Conservation (phyloP, 257 asterid species). For the Forsythia viridissima region DNA sequence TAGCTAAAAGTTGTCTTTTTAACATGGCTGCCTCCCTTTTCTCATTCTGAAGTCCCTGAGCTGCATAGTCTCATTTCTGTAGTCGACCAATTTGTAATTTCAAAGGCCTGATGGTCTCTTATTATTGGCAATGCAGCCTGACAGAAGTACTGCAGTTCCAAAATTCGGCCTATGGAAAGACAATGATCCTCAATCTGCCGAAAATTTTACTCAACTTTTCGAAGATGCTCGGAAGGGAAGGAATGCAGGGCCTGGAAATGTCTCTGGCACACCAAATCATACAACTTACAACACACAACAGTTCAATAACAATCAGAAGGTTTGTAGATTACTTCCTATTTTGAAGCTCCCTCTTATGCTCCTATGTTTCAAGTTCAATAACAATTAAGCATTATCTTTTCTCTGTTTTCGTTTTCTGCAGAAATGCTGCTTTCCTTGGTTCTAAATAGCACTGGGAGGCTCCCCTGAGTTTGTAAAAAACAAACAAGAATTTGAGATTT, state of each 20-base stretch:
- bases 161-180: constrained; percentile 89
- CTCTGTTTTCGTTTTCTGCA: background rate
- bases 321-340: background rate
- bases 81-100: background rate
- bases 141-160: constrained; percentile 77
- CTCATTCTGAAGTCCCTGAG: too few relatives aligned
- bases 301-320: background rate
- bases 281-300: background rate
- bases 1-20: background rate
- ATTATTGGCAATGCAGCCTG: constrained; percentile 48
- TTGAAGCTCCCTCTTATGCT: background rate
- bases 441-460: background rate
- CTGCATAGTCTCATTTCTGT: background rate
- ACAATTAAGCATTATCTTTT: background rate
- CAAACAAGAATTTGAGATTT: background rate
- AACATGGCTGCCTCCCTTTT: background rate
- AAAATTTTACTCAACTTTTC: constrained; percentile 72
- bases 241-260: constrained; percentile 25
- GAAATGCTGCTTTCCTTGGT: background rate
- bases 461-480: background rate
- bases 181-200: constrained; percentile 68
- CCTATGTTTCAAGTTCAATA: background rate
- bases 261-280: background rate
- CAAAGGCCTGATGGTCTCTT: background rate
- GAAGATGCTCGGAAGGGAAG: constrained; percentile 59